Conservation (phyloP, 768 basidiomycete species). For the Kwoniella shandongensis region DNA sequence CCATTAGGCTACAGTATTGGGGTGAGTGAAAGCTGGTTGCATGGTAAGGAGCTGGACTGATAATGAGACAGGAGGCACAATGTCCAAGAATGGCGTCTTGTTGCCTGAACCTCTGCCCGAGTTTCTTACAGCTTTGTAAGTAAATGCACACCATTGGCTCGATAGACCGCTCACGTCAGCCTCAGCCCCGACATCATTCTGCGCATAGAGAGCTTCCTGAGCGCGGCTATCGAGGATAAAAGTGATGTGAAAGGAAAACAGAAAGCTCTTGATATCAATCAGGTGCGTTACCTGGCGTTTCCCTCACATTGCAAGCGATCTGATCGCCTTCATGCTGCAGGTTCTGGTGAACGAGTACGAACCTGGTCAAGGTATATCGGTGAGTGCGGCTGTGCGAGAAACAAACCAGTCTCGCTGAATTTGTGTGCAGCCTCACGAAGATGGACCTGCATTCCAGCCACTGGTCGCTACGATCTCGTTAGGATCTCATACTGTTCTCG, state of each 20-base stretch:
- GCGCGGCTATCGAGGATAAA: constrained; percentile 62
- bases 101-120: constrained; percentile 68
- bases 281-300: background rate
- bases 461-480: constrained; percentile 88
- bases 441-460: constrained; percentile 83
- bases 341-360: constrained; percentile 89
- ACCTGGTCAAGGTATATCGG: constrained; percentile 91
- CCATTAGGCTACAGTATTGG: constrained; percentile 52
- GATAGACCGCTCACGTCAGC: constrained; percentile 3
- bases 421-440: constrained; percentile 76
- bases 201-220: constrained; percentile 64
- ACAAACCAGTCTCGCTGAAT: background rate
- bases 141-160: constrained; percentile 1
- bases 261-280: constrained; percentile 62
- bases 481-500: constrained; percentile 76
- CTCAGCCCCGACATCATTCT: constrained; percentile 74
- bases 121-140: constrained; percentile 70
- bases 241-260: constrained; percentile 7
- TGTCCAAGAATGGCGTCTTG: constrained; percentile 64
- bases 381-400: constrained; percentile 51
- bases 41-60: constrained; percentile 14
- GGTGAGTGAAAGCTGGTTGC: constrained; percentile 61
- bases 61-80: constrained; percentile 68
- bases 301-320: background rate
- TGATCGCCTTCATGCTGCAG: constrained; percentile 57